Conservation (phyloP, 129 eudicot species). For the Artemisia annua region DNA sequence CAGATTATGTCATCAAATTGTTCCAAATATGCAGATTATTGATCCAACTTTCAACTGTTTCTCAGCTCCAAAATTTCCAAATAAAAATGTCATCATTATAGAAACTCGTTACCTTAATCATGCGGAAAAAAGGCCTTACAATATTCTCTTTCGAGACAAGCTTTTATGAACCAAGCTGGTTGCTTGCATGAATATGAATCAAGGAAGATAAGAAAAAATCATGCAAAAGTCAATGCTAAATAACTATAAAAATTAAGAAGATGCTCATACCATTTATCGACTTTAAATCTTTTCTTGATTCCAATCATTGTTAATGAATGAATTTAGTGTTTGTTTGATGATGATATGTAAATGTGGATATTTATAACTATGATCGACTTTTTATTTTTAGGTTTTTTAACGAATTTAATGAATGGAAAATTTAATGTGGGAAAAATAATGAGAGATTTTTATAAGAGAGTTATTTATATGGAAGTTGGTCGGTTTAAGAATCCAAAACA, state of each 20-base stretch:
- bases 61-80: conserved; percentile 38
- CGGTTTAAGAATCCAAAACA: too few relatives aligned
- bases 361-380: too few relatives aligned
- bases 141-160: conserved; percentile 15
- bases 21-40: conserved; percentile 20
- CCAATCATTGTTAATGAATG: conserved; percentile 21
- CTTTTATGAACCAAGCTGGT: conserved; percentile 23
- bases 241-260: neutral
- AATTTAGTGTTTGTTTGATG: conserved; percentile 25
- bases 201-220: too few relatives aligned
- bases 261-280: conserved; percentile 19
- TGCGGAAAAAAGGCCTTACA: conserved; percentile 14
- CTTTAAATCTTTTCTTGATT: conserved; percentile 15
- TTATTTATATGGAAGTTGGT: conserved; percentile 24
- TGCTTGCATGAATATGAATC: neutral
- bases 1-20: conserved; percentile 8
- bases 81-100: conserved; percentile 24
- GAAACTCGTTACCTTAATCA: conserved; percentile 7
- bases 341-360: too few relatives aligned
- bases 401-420: neutral
- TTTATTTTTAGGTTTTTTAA: conserved; percentile 11
- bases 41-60: conserved; percentile 30
- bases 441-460: too few relatives aligned
- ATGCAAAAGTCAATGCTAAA: too few relatives aligned
- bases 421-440: neutral